Evolutionary conservation across 192 early-diverging fungal genomes (phyloP).

Genomic region (Dispira parvispora): DNA sequence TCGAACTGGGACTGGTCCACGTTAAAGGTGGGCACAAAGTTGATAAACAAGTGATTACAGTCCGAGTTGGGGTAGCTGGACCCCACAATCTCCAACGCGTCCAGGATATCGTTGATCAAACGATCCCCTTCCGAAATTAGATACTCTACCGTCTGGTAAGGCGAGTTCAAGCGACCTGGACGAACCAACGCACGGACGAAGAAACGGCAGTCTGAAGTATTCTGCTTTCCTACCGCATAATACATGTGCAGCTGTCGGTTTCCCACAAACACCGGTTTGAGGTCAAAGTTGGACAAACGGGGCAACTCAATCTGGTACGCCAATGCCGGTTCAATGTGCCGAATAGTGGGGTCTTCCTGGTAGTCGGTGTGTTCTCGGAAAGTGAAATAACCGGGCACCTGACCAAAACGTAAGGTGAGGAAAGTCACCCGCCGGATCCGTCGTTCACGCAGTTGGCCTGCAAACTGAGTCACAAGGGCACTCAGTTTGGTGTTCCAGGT

Average conservation of each 20-base stretch:
- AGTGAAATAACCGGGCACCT: conserved; percentile 87
- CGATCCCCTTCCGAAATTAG: conserved; percentile 89
- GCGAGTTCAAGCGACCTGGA: conserved; percentile 65
- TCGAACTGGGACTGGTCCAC: conserved; percentile 74
- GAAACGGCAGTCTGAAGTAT: conserved; percentile 87
- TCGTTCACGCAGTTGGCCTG: conserved; percentile 46
- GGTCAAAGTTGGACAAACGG: conserved; percentile 84
- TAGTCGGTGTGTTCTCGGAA: conserved; percentile 81
- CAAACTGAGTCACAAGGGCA: conserved; percentile 39
- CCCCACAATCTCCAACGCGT: conserved; percentile 86
- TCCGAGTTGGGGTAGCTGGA: conserved; percentile 86
- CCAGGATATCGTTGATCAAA: conserved; percentile 83
- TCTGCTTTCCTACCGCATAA: conserved; percentile 87
- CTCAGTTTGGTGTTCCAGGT: conserved; percentile 44
- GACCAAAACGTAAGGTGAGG: conserved; percentile 64
- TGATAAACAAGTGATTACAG: conserved; percentile 98
- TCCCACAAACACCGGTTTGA: conserved; percentile 87
- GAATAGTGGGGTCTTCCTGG: conserved; percentile 82
- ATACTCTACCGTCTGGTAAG: conserved; percentile 80
- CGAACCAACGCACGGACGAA: conserved; percentile 95
- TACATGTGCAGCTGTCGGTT: conserved; percentile 95
- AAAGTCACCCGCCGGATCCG: conserved; percentile 80
- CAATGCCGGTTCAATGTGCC: conserved; percentile 96
- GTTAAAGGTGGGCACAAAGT: conserved; percentile 92
- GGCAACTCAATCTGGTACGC: conserved; percentile 93